Conservation (phyloP, 768 basidiomycete genomes). For the Pleurotus salmoneostramineus region DNA sequence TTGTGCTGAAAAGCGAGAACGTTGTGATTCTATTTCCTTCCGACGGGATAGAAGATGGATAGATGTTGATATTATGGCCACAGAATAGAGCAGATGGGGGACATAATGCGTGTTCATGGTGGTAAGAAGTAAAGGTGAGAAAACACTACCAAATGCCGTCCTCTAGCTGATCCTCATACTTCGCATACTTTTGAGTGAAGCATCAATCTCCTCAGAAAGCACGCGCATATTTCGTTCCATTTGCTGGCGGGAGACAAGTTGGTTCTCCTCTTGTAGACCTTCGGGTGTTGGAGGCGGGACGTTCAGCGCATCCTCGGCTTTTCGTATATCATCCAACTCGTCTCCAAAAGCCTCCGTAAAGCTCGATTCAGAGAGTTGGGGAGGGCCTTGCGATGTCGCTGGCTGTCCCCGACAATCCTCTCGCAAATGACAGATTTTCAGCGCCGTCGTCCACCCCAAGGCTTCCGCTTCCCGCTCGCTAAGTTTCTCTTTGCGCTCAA, state of each 20-base stretch:
- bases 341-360: background rate
- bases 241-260: too few species aligned
- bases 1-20: conserved; percentile 50
- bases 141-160: too few species aligned
- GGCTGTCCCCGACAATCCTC: background rate
- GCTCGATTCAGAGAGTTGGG: background rate
- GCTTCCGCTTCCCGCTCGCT: background rate
- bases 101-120: conserved; percentile 36
- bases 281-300: background rate
- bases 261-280: too few species aligned
- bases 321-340: background rate
- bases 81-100: conserved; percentile 61
- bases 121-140: background rate
- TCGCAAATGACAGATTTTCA: background rate
- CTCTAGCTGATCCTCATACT: too few species aligned
- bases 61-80: conserved; percentile 63
- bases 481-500: background rate
- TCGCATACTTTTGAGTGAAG: too few species aligned
- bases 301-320: background rate
- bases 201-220: too few species aligned
- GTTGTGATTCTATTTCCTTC: conserved; percentile 46
- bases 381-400: too few species aligned
- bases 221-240: too few species aligned
- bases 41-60: conserved; percentile 61
- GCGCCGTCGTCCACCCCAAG: background rate